These are phyloP conservation scores for Vitis hybrid DNA, from an alignment of 177 flowering plant species.

Conservation along the genomic window DNA sequence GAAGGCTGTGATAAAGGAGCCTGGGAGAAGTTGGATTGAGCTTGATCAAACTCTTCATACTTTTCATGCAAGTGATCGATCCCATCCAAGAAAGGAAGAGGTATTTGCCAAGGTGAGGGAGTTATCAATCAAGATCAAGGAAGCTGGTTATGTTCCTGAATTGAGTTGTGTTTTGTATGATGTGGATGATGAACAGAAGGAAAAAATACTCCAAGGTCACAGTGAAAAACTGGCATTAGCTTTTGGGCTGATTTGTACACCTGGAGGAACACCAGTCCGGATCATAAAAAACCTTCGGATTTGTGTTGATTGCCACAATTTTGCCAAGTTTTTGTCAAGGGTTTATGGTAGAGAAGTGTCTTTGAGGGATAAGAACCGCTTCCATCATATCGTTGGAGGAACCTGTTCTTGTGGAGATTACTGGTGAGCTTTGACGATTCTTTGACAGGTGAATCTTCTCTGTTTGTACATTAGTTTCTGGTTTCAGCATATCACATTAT, in stretches of 20 bases:
- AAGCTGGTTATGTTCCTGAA: constrained; percentile 63
- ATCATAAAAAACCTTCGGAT: constrained; percentile 62
- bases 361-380: constrained; percentile 57
- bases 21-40: constrained; percentile 71
- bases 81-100: constrained; percentile 56
- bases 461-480: too few species aligned
- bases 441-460: too few species aligned
- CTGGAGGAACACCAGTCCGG: constrained; percentile 35
- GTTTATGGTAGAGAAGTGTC: constrained; percentile 39
- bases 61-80: constrained; percentile 55
- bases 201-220: constrained; percentile 53
- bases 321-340: constrained; percentile 51
- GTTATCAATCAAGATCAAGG: constrained; percentile 39
- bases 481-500: too few species aligned
- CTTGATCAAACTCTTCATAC: constrained; percentile 50
- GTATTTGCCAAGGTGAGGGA: constrained; percentile 41
- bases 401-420: constrained; percentile 62
- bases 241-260: constrained; percentile 42
- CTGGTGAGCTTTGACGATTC: constrained; percentile 37
- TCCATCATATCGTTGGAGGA: constrained; percentile 51
- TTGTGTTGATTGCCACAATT: constrained; percentile 67
- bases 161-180: constrained; percentile 55
- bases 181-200: constrained; percentile 66
- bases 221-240: constrained; percentile 67
- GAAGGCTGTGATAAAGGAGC: constrained; percentile 55